These are phyloP conservation scores for Pseudocercospora musae DNA, from an alignment of 2,329 filamentous ascomycete species.

Conservation along the genomic window DNA sequence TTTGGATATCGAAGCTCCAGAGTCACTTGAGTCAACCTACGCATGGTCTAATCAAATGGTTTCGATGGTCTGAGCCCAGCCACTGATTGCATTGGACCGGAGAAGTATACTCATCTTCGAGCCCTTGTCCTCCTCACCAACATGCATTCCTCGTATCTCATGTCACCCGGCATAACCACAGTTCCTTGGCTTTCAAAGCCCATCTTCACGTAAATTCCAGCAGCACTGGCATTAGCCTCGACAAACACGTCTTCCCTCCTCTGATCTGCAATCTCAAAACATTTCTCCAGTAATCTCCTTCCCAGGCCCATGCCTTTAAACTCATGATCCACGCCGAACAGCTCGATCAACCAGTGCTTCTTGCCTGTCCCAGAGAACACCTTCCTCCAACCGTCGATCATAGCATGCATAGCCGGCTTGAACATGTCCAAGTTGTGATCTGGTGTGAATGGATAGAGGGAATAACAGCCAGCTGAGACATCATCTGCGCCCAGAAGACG, in stretches of 20 bases:
- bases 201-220: constrained; percentile 17
- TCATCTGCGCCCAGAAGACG: constrained; percentile 17
- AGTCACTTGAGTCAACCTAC: no score
- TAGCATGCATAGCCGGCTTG: constrained; percentile 9
- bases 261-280: constrained; percentile 25
- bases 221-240: constrained; percentile 26
- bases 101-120: background rate
- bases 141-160: constrained; percentile 11
- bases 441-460: constrained; percentile 8
- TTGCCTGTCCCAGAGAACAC: background rate
- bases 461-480: constrained; percentile 17
- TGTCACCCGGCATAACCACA: constrained; percentile 4
- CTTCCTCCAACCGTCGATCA: constrained; percentile 4
- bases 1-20: no score
- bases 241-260: constrained; percentile 22
- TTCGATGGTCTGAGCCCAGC: background rate
- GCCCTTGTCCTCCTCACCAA: constrained; percentile 3
- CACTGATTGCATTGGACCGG: background rate
- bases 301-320: constrained; percentile 24
- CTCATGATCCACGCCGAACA: constrained; percentile 27
- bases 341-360: constrained; percentile 17
- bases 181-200: constrained; percentile 12
- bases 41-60: background rate
- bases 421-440: constrained; percentile 23
- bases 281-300: constrained; percentile 20